phyloP scores from a whole-genome alignment of 148 eudicot species.

The Rhododendron kiyosumense region DNA sequence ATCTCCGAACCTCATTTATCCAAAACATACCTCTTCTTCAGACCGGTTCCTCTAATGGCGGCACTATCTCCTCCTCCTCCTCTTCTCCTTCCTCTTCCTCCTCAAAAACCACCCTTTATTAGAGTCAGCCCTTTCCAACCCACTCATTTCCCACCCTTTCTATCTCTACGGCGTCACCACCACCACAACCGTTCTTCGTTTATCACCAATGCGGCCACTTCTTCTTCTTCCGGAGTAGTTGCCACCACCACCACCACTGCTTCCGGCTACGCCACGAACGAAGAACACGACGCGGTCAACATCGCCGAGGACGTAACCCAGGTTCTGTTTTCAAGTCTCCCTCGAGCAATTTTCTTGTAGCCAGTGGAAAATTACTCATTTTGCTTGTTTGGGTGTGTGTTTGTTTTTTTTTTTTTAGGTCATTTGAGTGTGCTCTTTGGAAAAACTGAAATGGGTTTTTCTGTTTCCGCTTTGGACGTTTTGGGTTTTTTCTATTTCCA shows the following conservation, averaged over 20 bases:
- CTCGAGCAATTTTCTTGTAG: not conserved
- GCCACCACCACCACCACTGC: not conserved
- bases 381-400: not conserved
- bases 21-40: not conserved
- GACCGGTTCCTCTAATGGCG: not conserved
- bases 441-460: no score
- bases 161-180: not conserved
- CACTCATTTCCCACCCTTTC: not conserved
- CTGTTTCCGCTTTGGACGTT: no score
- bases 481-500: no score
- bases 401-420: no score
- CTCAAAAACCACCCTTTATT: not conserved
- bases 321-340: conserved; percentile 19
- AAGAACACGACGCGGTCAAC: conserved; percentile 41
- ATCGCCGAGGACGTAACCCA: conserved; percentile 69
- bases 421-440: not conserved
- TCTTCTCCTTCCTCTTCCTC: not conserved
- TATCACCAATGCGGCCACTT: not conserved
- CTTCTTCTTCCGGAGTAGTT: not conserved
- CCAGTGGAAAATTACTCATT: not conserved
- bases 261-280: not conserved
- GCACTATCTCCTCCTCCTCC: not conserved
- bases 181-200: not conserved
- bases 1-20: not conserved
- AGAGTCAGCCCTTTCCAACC: not conserved